phyloP scores from a whole-genome alignment of 108 stramenopile species.

The Nannochloropsis granulata region DNA sequence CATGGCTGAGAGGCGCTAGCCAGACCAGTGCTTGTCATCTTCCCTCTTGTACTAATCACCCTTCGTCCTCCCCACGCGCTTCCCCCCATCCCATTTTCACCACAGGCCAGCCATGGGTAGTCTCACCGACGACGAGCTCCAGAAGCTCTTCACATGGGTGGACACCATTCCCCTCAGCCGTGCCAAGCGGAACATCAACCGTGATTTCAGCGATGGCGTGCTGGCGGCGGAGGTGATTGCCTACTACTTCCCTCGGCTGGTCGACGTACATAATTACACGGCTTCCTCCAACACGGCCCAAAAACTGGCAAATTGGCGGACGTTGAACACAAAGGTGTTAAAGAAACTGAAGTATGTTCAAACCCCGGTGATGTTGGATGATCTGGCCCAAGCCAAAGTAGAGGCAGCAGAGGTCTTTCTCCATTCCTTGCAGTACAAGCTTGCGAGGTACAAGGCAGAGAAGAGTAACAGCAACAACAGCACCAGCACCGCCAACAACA shows the following conservation, averaged over 20 bases:
- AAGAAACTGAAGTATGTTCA: constrained; percentile 24
- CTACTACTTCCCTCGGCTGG: constrained; percentile 48
- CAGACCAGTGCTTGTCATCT: too few species aligned
- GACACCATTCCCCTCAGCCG: constrained; percentile 48
- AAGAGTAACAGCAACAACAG: background rate
- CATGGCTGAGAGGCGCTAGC: too few species aligned
- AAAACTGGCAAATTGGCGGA: constrained; percentile 51
- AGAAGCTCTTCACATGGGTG: constrained; percentile 46
- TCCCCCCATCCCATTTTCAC: too few species aligned
- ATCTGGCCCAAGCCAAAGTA: constrained; percentile 30
- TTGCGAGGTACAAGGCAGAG: constrained; percentile 10
- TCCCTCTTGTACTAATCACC: too few species aligned
- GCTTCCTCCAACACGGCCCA: constrained; percentile 40
- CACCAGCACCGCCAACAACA: background rate
- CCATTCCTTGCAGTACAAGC: constrained; percentile 22
- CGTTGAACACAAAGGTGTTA: constrained; percentile 40
- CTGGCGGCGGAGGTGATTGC: constrained; percentile 48
- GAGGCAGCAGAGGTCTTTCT: constrained; percentile 39
- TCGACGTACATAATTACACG: constrained; percentile 51
- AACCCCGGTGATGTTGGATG: constrained; percentile 33
- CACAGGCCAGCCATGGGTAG: background rate
- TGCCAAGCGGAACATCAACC: constrained; percentile 48
- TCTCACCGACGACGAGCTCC: constrained; percentile 28
- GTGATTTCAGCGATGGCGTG: constrained; percentile 53
- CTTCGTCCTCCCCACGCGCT: too few species aligned